Evolutionary conservation across 768 basidiomycete species (phyloP).

Genomic region (Rhizopogon vinicolor): DNA sequence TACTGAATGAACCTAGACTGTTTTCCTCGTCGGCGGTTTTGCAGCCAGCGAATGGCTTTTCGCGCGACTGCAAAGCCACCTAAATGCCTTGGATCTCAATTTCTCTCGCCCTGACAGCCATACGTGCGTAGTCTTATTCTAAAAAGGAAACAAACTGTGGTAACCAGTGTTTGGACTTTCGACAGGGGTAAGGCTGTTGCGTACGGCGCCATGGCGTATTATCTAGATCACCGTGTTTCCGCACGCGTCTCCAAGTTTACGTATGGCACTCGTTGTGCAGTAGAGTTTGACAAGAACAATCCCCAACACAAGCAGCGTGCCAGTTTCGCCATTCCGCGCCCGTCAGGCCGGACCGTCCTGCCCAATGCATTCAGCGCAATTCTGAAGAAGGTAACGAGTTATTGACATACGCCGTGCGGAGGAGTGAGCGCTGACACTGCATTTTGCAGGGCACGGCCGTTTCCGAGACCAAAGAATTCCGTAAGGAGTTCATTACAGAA

Average conservation of each 20-base stretch:
- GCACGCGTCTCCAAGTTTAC: conserved; percentile 34
- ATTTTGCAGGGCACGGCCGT: conserved; percentile 20
- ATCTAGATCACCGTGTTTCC: conserved; percentile 37
- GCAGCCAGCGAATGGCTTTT: conserved; percentile 42
- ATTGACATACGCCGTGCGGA: not conserved
- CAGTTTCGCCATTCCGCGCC: conserved; percentile 22
- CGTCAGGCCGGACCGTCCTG: conserved; percentile 27
- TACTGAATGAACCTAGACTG: conserved; percentile 21
- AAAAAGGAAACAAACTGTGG: not conserved
- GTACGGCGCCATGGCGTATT: conserved; percentile 40
- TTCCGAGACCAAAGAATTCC: conserved; percentile 26
- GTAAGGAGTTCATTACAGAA: conserved; percentile 28
- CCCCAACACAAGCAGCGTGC: conserved; percentile 26
- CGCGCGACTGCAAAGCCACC: conserved; percentile 20
- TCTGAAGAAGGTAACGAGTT: conserved; percentile 18
- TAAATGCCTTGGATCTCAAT: conserved; percentile 32
- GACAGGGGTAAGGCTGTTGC: conserved; percentile 42
- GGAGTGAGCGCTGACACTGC: not conserved
- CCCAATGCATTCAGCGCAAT: conserved; percentile 29
- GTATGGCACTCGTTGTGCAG: conserved; percentile 31
- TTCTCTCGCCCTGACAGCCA: conserved; percentile 49
- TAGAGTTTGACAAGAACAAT: conserved; percentile 24
- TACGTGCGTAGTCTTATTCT: conserved; percentile 29
- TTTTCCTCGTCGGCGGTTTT: conserved; percentile 43
- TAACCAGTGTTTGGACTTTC: not conserved